Evolutionary conservation across 2,329 filamentous ascomycete genomes (phyloP).

Genomic region (Bipolaris gigantea): DNA sequence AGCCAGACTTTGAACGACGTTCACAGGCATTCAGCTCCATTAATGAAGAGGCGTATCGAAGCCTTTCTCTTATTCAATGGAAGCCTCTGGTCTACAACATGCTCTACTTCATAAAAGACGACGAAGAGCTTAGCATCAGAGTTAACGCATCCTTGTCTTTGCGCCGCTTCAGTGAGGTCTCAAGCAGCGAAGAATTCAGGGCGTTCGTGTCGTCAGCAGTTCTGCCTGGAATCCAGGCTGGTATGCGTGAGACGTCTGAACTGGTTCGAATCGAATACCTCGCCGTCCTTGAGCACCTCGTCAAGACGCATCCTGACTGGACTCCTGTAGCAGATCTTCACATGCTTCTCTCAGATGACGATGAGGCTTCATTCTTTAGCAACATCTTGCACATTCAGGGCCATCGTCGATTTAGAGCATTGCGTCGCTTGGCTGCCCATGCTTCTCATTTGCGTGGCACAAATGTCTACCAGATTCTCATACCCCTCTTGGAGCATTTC

Average conservation of each 20-base stretch:
- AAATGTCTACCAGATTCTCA: constrained; percentile 82
- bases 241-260: constrained; percentile 77
- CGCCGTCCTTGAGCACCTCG: constrained; percentile 74
- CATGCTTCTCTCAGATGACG: constrained; percentile 70
- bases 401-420: constrained; percentile 79
- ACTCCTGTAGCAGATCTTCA: constrained; percentile 72
- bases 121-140: constrained; percentile 85
- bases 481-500: constrained; percentile 92
- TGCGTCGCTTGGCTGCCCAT: constrained; percentile 73
- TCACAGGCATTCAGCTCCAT: constrained; percentile 75
- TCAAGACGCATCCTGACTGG: constrained; percentile 72
- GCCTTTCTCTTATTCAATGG: constrained; percentile 76
- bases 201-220: constrained; percentile 65
- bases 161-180: constrained; percentile 71
- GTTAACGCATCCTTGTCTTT: constrained; percentile 80
- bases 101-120: constrained; percentile 80
- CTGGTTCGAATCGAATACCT: constrained; percentile 82
- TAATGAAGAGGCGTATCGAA: constrained; percentile 61
- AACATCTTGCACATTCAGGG: constrained; percentile 91
- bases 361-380: constrained; percentile 85
- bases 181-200: constrained; percentile 55
- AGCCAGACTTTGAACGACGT: constrained; percentile 84
- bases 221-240: constrained; percentile 74
- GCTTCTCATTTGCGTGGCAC: constrained; percentile 71
- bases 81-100: constrained; percentile 85